Percentiles rank a stretch among this genome's conserved stretches.
These are phyloP conservation scores for Monosporascus sp. DNA, from an alignment of 2,329 filamentous ascomycete genomes.

Conservation along the genomic window DNA sequence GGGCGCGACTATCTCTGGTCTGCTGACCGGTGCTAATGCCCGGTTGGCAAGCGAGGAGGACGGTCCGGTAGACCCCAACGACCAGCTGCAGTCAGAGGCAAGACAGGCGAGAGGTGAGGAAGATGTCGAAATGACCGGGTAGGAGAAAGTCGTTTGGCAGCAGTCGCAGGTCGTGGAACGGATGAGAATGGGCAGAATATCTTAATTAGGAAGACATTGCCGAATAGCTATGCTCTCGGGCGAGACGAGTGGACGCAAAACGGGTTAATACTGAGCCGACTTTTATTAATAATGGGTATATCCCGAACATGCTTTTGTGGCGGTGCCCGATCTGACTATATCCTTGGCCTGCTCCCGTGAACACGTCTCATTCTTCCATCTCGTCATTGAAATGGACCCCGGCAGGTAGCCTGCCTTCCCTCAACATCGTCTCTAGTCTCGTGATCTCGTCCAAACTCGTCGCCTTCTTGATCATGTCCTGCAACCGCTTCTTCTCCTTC, in stretches of 20 bases:
- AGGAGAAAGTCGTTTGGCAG: conserved; percentile 16
- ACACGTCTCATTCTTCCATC: conserved; percentile 53
- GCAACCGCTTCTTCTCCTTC: conserved; percentile 77
- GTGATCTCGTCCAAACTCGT: conserved; percentile 88
- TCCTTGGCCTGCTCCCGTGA: too few relatives aligned
- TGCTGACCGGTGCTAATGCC: conserved; percentile 24
- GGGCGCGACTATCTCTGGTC: conserved; percentile 15
- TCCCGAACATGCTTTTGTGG: conserved; percentile 5
- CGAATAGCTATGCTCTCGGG: too few relatives aligned
- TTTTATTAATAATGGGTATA: conserved; percentile 23
- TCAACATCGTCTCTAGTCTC: conserved; percentile 82
- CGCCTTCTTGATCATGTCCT: conserved; percentile 83
- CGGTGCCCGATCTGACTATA: neutral
- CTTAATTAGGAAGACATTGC: too few relatives aligned
- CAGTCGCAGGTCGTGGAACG: neutral
- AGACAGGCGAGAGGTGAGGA: conserved; percentile 37
- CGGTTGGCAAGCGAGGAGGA: conserved; percentile 23
- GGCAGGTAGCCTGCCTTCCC: conserved; percentile 78
- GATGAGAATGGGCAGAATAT: neutral
- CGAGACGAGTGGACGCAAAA: too few relatives aligned
- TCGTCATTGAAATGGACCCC: conserved; percentile 53
- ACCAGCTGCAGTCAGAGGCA: conserved; percentile 53
- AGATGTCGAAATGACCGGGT: conserved; percentile 59
- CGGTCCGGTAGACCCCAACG: conserved; percentile 39
- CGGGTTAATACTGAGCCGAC: too few relatives aligned